Conservation (phyloP, 129 eudicot species). For the Ambrosia artemisiifolia region DNA sequence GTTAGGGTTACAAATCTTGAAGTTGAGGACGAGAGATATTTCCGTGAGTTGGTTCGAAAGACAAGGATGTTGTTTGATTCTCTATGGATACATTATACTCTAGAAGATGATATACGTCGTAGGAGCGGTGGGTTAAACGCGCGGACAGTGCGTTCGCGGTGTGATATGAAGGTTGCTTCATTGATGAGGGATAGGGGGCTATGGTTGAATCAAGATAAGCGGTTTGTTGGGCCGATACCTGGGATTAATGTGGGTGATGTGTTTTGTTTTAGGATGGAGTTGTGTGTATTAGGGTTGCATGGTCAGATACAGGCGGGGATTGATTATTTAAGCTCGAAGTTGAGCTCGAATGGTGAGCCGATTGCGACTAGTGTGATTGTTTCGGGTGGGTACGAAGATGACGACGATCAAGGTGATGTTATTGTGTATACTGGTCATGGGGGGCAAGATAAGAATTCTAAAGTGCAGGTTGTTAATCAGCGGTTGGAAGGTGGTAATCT, state of each 20-base stretch:
- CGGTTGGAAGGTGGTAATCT: conserved; percentile 7
- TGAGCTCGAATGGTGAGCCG: conserved; percentile 8
- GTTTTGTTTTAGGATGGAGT: conserved; percentile 4
- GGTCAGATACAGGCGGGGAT: conserved; percentile 6
- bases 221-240: conserved; percentile 3
- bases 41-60: neutral
- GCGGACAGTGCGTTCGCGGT: neutral
- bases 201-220: conserved; percentile 10
- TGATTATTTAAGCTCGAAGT: conserved; percentile 2
- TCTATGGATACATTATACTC: neutral
- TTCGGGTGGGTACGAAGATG: conserved; percentile 15
- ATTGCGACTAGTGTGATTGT: conserved; percentile 16
- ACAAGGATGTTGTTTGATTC: conserved; percentile 6
- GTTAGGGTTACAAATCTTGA: conserved; percentile 6
- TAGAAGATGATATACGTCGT: neutral
- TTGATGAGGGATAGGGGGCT: neutral
- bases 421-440: conserved; percentile 11
- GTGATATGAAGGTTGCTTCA: conserved; percentile 6
- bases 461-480: neutral
- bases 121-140: neutral
- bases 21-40: conserved; percentile 1
- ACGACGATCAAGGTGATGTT: conserved; percentile 1
- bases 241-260: conserved; percentile 7
- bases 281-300: neutral
- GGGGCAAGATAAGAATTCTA: conserved; percentile 2